A percentile compares a stretch with the other conserved stretches of the same genome.
These are phyloP conservation scores for Hypoxylon sp. DNA, from an alignment of 2,329 filamentous ascomycete genomes.

Conservation along the genomic window DNA sequence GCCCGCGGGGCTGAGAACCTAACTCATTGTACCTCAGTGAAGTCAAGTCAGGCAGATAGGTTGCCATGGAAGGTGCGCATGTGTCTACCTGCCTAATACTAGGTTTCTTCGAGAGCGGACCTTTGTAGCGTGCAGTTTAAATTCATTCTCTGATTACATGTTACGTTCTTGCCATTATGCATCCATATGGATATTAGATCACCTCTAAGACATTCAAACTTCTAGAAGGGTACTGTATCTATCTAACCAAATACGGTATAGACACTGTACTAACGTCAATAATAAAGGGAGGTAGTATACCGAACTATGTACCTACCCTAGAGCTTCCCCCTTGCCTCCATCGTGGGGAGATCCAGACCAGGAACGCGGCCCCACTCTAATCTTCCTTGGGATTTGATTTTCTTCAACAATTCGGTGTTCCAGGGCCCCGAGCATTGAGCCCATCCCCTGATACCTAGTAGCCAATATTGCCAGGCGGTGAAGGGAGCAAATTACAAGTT, in stretches of 20 bases:
- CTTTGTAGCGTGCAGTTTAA: no score
- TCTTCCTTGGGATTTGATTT: constrained; percentile 17
- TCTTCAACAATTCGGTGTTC: constrained; percentile 22
- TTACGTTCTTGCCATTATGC: neutral
- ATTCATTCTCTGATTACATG: no score
- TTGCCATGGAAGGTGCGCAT: neutral
- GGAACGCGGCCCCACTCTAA: constrained; percentile 32
- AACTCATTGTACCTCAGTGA: neutral
- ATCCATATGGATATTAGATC: neutral
- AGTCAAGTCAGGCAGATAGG: neutral
- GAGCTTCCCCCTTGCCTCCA: constrained; percentile 18
- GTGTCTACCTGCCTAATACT: neutral
- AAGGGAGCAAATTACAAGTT: constrained; percentile 16
- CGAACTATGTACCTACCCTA: constrained; percentile 1
- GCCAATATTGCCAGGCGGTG: constrained; percentile 39
- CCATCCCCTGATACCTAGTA: constrained; percentile 4
- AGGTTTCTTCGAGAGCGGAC: neutral
- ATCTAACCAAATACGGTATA: constrained; percentile 13
- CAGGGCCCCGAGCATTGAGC: constrained; percentile 19
- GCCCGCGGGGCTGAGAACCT: constrained; percentile 19
- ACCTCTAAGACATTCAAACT: neutral
- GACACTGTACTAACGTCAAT: constrained; percentile 4
- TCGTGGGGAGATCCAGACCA: constrained; percentile 33
- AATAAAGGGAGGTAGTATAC: neutral
- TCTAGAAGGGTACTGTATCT: neutral